These are phyloP conservation scores for Westerdykella ornata DNA, from an alignment of 2,329 filamentous ascomycete genomes.

Conservation along the genomic window DNA sequence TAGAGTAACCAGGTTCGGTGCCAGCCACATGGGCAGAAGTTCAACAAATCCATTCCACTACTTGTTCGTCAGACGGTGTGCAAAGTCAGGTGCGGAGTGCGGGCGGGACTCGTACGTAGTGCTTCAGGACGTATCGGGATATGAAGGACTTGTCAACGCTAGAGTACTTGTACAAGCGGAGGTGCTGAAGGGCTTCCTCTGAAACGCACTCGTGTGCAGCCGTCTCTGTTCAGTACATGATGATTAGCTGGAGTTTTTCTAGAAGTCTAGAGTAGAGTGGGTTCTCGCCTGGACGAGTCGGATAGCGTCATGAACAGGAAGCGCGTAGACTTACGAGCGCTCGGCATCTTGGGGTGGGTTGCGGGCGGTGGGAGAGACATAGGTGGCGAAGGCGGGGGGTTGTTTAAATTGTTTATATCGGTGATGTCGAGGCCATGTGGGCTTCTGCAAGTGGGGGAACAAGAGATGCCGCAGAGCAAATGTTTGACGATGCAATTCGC, in stretches of 20 bases:
- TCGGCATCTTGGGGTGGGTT: conserved; percentile 34
- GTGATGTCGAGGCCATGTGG: conserved; percentile 8
- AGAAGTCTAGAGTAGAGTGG: neutral
- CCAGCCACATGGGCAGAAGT: conserved; percentile 87
- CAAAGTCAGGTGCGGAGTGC: conserved; percentile 1
- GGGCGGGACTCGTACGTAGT: conserved; percentile 65
- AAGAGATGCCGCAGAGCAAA: neutral
- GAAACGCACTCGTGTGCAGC: conserved; percentile 69
- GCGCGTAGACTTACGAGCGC: conserved; percentile 24
- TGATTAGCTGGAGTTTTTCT: conserved; percentile 8
- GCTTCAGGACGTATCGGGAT: conserved; percentile 86
- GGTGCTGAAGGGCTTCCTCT: conserved; percentile 81
- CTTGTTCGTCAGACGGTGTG: conserved; percentile 18
- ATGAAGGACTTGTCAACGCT: conserved; percentile 92
- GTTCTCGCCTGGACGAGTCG: neutral
- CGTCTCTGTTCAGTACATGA: conserved; percentile 40
- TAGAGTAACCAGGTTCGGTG: conserved; percentile 95
- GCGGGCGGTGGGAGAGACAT: conserved; percentile 35
- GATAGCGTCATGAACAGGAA: neutral
- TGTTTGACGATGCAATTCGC: neutral
- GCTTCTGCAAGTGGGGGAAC: neutral
- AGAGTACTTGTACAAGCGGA: conserved; percentile 96
- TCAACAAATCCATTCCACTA: conserved; percentile 98
- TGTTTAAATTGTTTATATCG: conserved; percentile 17
- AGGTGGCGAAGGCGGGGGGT: conserved; percentile 4